A percentile compares a stretch with the other conserved stretches of the same genome.
These are phyloP conservation scores for Scheffersomyces illinoinensis DNA, from an alignment of 1,139 yeast species.

Conservation along the genomic window DNA sequence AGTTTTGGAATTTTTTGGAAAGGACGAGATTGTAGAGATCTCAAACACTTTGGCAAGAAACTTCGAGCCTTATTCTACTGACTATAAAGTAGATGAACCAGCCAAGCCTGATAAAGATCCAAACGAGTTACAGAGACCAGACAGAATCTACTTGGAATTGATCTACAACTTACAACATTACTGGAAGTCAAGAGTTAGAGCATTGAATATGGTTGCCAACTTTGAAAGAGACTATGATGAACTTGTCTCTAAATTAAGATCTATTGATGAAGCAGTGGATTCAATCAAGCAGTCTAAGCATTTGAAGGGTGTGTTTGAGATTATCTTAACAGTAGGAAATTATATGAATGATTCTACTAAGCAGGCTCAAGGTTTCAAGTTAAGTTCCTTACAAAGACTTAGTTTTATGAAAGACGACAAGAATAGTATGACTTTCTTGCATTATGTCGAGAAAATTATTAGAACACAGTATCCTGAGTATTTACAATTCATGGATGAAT, in stretches of 20 bases:
- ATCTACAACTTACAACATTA: conserved; percentile 75
- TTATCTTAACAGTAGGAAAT: conserved; percentile 79
- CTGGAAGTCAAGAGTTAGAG: conserved; percentile 80
- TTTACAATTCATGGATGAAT: conserved; percentile 57
- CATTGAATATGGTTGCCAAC: conserved; percentile 57
- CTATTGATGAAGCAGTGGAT: conserved; percentile 65
- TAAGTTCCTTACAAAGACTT: conserved; percentile 71
- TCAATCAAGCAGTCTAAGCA: conserved; percentile 58
- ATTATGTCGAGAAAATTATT: conserved; percentile 74
- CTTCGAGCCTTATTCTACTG: conserved; percentile 66
- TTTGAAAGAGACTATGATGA: conserved; percentile 76
- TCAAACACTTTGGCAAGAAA: conserved; percentile 63
- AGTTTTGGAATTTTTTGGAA: conserved; percentile 69
- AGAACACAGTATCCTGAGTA: conserved; percentile 69
- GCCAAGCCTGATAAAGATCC: conserved; percentile 74
- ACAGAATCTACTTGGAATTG: conserved; percentile 70
- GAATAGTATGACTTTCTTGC: conserved; percentile 76
- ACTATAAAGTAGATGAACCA: conserved; percentile 36
- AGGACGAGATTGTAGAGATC: conserved; percentile 66
- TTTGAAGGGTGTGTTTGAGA: conserved; percentile 67
- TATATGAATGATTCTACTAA: conserved; percentile 80
- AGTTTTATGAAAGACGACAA: conserved; percentile 77
- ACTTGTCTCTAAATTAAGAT: conserved; percentile 56
- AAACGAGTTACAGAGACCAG: conserved; percentile 71
- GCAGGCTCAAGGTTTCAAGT: conserved; percentile 79